Base-by-base conservation (phyloP, 768 basidiomycete species). In the Vararia minispora region DNA sequence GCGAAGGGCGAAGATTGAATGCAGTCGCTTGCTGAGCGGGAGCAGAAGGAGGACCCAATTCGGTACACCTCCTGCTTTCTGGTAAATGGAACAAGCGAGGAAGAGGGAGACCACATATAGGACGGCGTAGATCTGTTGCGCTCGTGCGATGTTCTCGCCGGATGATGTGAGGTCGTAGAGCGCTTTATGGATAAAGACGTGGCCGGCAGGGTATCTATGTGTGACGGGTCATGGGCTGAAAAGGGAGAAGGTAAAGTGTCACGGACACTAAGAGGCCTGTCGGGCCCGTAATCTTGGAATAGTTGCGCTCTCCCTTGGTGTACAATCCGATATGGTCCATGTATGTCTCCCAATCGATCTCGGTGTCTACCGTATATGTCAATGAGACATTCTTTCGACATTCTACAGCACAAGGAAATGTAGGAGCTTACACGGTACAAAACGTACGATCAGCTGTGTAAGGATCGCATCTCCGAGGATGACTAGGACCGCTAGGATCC, bases 311-410 rank as follows among this genome's bases (percentile, higher is more conserved):
- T 24, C 91, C 91, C 39, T 74, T 71, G 33, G 85, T 50, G 60
- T 86, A 90, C 28, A 82, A 55, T 40, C 79, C 69, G 1, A 85
- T 71, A 37, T 98, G 95, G 37, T 80, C 64, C 77, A 97, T 89
- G 55, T 99, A 99, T 0, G 95, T 97, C 52, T 80, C 72, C 79
- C 88, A 98, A 61, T 99, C 95, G 51, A 99, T 99, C 61, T 99
- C 92, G 9, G 95, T 98, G 62, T 92, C 94, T 97, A 64, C 35
- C 37, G 49, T 26, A 45, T 29, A 28, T 28, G 30, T 45, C 34
- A 44, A 54, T 54, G 40, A 51, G 34, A n/a, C n/a, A n/a, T n/a
- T n/a, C n/a, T n/a, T n/a, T n/a, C n/a, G n/a, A n/a, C 17, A 23
- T 37, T 33, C 21, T 32, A 29, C 14, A 35, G 24, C 24, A 32